Base-by-base conservation (phyloP, 441 rosid genomes). In the Melastoma candidum region DNA sequence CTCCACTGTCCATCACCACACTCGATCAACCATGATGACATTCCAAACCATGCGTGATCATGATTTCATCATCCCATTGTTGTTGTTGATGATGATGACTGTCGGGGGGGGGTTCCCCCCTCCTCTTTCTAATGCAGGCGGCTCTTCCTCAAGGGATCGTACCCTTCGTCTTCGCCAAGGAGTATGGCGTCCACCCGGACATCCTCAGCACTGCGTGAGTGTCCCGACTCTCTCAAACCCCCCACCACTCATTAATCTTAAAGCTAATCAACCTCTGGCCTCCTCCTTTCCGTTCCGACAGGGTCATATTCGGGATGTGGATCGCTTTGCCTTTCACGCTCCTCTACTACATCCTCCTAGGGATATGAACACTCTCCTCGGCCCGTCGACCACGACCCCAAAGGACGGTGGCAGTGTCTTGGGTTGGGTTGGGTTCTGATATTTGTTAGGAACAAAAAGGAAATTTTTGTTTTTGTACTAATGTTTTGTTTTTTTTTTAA, bases 101-200 rank as follows among this genome's bases (percentile, higher is more conserved):
- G 36, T 29, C 36, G 36, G 36, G 36, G 7, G 36, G 36, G 36
- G 7, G 1, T 1, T 0, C 3, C 36, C 36, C 36, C 7, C 36
- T 7, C 36, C 36, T 29, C 7, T 29, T 29, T 29, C 36, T 29
- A 3, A 29, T 3, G 7, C 89, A 85, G 94, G 84, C 94, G 63
- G 77, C 94, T 60, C 81, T 85, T 29, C 94, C 94, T 7, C 94
- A 85, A 59, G 94, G 94, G 55, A 85, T 85, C 69, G 94, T 82
- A 52, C 94, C 94, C 68, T 84, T 84, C 60, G 94, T 84, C 71
- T 84, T 84, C 47, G 94, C 94, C 10, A 85, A 85, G 73, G 94
- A 85, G 51, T 85, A 85, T 75, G 80, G 73, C 61, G 73, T 85
- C 47, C 89, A 85, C 65, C 87, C 94, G 27, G 87, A 76, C 63